Evolutionary conservation across 768 basidiomycete genomes (phyloP), one percentile per base, ranked within the genome.

Genomic region (Phanerochaete carnosa): DNA sequence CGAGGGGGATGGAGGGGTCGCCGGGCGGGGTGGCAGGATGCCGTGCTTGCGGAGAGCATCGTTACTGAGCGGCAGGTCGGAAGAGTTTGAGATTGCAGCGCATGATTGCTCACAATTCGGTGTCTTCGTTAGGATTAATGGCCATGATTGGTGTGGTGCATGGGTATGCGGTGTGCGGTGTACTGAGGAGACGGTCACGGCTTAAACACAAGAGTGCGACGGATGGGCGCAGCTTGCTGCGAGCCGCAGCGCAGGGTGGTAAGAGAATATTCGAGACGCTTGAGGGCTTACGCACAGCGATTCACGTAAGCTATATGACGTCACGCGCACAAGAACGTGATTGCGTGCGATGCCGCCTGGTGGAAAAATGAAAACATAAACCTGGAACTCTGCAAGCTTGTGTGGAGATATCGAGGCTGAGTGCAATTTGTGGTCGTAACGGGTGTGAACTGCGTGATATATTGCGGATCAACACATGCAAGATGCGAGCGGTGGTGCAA

Each of bases 1-100:
- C 3, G 94, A 89, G n/a, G 93, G 93, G 0, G 87, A 82, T 3
- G 80, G 86, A 6, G 89, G 89, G 0, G 88, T 77, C 2, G 83
- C 74, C 55, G 86, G 83, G 52, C 81, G 84, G 0, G 90, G 89
- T 2, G 94, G 93, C 26, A 98, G 76, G 69, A 97, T 95, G 19
- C 95, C 95, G 67, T 95, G 85, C 67, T 94, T 94, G 60, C 94
- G 89, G 12, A 98, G 84, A 23, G 90, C 92, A 70, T 98, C 95
- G 73, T 96, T 95, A 76, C 95, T 98, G 69, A 50, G 55, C n/a
- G 60, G 57, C 8, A 52, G 23, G 45, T 59, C 64, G 45, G 64
- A 58, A 37, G 61, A 30, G 60, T 59, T 55, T 26, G 25, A 35
- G 26, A 37, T 4, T 19, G 26, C 28, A 61, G 2, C 53, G 7